Base-by-base conservation (phyloP, 352 stramenopile genomes). In the Globisporangium nagaii region DNA sequence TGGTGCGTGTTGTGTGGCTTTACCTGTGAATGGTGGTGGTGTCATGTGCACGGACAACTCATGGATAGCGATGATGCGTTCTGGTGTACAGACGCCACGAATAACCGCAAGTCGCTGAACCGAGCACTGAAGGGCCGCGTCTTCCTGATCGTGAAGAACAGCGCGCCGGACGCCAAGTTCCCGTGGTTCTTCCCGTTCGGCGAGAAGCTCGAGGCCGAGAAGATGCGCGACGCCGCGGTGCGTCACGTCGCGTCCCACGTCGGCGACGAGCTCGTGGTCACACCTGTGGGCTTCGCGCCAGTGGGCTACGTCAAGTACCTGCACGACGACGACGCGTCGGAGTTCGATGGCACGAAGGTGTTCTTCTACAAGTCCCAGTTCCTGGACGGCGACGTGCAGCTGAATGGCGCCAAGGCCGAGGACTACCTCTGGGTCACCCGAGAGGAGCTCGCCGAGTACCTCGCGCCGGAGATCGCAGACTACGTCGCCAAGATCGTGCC, bases 291-390 rank as follows among this genome's bases (percentile, higher is more conserved):
- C 36, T 88, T 88, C 19, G 77, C 71, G n/a, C 83, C 83, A 11
- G 87, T 89, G 42, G 83, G 83, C 36, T 82, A 90, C 68, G 66
- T 93, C 27, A 57, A 75, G 60, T 86, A 88, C 63, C 43, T 74
- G 58, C 80, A 93, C 69, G 60, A 84, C 31, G 31, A 48, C 43
- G 35, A 45, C 52, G 61, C 54, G 63, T 45, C 59, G 12, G 73
- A 72, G 46, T 85, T 77, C 46, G 74, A 90, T 49, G 83, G 83
- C 58, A 93, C 83, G 36, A 93, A 93, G 61, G 68, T 93, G 34
- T 93, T 93, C 55, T 90, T 91, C 57, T 93, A 91, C 74, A 93
- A 93, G 67, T 79, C 83, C 25, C 79, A 93, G 70, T 54, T 79
- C 19, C 52, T 83, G 31, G 44, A 60, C 39, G 78, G 79, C 63